These are phyloP conservation scores for Chrysosporium keratinophilum DNA, from an alignment of 2,329 filamentous ascomycete species.

Conservation along the genomic window DNA sequence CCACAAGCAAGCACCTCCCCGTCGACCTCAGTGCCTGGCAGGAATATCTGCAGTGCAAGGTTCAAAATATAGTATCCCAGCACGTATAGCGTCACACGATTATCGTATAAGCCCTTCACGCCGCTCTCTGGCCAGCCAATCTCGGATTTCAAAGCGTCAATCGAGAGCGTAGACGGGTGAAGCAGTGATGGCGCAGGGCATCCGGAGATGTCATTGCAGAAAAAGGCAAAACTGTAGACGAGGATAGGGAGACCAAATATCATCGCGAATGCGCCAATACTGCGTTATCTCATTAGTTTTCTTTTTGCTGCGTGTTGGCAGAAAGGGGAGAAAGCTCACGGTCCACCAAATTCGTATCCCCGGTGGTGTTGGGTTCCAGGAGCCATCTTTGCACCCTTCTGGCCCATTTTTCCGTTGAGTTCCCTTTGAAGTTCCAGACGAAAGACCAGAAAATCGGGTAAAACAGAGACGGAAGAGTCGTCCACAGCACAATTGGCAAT, in stretches of 20 bases:
- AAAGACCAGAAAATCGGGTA: too few relatives aligned
- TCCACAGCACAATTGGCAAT: too few relatives aligned
- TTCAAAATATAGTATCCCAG: slow-evolving; percentile 69
- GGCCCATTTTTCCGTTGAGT: background rate
- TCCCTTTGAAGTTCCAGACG: background rate
- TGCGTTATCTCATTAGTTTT: background rate
- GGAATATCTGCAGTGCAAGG: slow-evolving; percentile 60
- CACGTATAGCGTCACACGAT: slow-evolving; percentile 56
- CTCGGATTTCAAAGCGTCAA: slow-evolving; percentile 64
- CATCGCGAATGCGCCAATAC: slow-evolving; percentile 45
- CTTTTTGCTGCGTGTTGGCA: background rate
- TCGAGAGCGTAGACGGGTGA: slow-evolving; percentile 57
- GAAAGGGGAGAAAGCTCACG: slow-evolving; percentile 26
- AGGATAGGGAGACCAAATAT: slow-evolving; percentile 70
- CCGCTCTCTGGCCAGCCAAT: slow-evolving; percentile 70
- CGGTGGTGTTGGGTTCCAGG: background rate
- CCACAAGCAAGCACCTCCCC: slow-evolving; percentile 61
- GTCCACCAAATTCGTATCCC: slow-evolving; percentile 39
- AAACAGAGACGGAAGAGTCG: too few relatives aligned
- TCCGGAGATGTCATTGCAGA: slow-evolving; percentile 85
- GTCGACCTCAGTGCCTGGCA: slow-evolving; percentile 62
- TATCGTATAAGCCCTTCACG: slow-evolving; percentile 58
- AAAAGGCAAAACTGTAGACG: slow-evolving; percentile 68
- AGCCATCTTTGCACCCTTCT: background rate
- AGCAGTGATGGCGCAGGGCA: slow-evolving; percentile 79